Evolutionary conservation across 2,329 filamentous ascomycete genomes (phyloP).

Genomic region (Ophiostoma pallidulum): DNA sequence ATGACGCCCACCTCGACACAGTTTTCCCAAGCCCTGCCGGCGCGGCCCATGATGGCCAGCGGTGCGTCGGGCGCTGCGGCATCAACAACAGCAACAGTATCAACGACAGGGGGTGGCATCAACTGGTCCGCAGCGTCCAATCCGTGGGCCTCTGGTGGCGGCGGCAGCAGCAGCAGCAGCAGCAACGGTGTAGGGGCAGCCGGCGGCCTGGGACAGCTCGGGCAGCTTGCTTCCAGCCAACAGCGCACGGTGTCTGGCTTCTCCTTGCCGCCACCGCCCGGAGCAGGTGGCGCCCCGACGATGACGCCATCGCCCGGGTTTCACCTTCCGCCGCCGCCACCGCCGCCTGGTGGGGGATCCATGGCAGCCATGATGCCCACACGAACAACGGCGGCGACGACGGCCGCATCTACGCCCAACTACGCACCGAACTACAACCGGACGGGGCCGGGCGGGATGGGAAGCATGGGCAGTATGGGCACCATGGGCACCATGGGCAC

Average conservation of each 20-base stretch:
- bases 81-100: constrained; percentile 12
- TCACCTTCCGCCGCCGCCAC: constrained; percentile 37
- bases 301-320: constrained; percentile 30
- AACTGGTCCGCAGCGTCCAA: constrained; percentile 40
- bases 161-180: too few relatives aligned
- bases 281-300: constrained; percentile 17
- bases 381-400: not conserved
- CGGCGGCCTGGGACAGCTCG: not conserved
- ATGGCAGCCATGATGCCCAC: constrained; percentile 20
- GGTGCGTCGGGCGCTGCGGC: constrained; percentile 10
- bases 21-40: constrained; percentile 51
- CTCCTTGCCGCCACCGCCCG: constrained; percentile 48
- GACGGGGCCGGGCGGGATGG: not conserved
- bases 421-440: constrained; percentile 13
- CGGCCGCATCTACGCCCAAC: constrained; percentile 4
- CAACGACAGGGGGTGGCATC: constrained; percentile 27
- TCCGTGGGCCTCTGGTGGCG: constrained; percentile 32
- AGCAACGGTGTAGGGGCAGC: not conserved
- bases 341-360: constrained; percentile 18
- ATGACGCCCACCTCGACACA: constrained; percentile 52
- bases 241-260: constrained; percentile 35
- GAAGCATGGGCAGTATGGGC: not conserved
- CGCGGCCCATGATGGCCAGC: constrained; percentile 22
- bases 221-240: not conserved
- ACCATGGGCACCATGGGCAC: constrained; percentile 3